phyloP scores from a whole-genome alignment of 106 monocot genomes.

The Hemerocallis citrina region DNA sequence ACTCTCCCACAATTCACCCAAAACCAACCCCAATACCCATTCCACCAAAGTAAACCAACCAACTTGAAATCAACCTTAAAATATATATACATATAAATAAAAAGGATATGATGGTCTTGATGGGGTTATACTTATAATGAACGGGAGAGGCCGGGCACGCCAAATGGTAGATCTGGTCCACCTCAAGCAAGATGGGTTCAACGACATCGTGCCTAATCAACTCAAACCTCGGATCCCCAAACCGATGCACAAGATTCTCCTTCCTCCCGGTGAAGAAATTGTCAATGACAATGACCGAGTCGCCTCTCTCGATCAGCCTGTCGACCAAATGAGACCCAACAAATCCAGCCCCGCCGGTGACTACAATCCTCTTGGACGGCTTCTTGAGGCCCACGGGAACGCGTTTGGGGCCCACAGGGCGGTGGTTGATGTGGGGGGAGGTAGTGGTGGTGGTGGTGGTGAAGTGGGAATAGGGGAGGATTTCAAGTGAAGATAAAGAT shows the following conservation, averaged over 20 bases:
- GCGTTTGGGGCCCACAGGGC: not conserved
- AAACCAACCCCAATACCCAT: not conserved
- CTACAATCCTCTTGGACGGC: conserved; percentile 31
- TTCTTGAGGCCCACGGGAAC: conserved; percentile 24
- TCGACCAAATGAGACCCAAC: conserved; percentile 66
- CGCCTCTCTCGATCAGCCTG: conserved; percentile 35
- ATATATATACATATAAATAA: not conserved
- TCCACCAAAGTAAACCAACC: not conserved
- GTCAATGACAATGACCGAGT: conserved; percentile 58
- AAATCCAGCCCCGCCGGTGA: conserved; percentile 66
- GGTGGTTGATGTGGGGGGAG: not conserved
- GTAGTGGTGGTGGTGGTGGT: not conserved
- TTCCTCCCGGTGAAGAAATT: conserved; percentile 72
- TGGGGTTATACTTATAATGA: conserved; percentile 68
- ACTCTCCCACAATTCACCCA: no score
- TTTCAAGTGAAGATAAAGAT: conserved; percentile 25
- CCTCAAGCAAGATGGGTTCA: conserved; percentile 60
- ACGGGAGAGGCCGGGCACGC: conserved; percentile 65
- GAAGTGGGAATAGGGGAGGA: conserved; percentile 3
- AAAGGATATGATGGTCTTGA: conserved; percentile 82
- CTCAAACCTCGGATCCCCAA: conserved; percentile 63
- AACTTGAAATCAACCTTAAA: not conserved
- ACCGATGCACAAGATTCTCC: conserved; percentile 50
- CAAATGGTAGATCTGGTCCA: conserved; percentile 65
- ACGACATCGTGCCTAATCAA: conserved; percentile 67